These are phyloP conservation scores for Colletotrichum scovillei DNA, from an alignment of 2,329 filamentous ascomycete species.

Conservation along the genomic window DNA sequence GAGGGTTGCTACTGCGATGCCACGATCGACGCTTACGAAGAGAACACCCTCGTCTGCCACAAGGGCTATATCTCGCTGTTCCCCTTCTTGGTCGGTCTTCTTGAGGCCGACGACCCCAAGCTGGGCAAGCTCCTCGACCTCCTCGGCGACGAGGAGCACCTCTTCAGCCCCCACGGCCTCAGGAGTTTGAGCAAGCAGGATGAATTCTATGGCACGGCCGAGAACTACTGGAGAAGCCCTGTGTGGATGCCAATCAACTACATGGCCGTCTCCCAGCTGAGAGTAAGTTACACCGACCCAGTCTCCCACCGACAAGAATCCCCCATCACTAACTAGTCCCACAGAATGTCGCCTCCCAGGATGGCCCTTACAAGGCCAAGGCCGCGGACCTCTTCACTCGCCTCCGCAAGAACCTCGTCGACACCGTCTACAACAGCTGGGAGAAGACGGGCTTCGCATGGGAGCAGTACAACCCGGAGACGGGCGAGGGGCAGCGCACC, in stretches of 20 bases:
- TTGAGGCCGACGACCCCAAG: conserved; percentile 79
- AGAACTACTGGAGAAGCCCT: conserved; percentile 97
- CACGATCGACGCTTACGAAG: conserved; percentile 94
- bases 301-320: neutral
- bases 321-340: neutral
- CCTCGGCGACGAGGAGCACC: conserved; percentile 81
- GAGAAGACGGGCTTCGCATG: conserved; percentile 93
- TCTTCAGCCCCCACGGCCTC: conserved; percentile 93
- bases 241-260: conserved; percentile 99
- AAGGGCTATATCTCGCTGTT: conserved; percentile 96
- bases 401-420: conserved; percentile 85
- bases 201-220: conserved; percentile 85
- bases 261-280: conserved; percentile 80
- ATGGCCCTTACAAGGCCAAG: conserved; percentile 74
- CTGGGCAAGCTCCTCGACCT: conserved; percentile 81
- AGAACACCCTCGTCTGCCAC: conserved; percentile 90
- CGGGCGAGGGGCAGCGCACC: conserved; percentile 91
- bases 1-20: conserved; percentile 92
- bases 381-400: conserved; percentile 80
- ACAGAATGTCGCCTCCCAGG: conserved; percentile 72
- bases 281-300: conserved; percentile 64
- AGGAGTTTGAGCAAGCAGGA: conserved; percentile 88
- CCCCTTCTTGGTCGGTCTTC: conserved; percentile 87
- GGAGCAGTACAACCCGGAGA: conserved; percentile 98
- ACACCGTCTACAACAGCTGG: conserved; percentile 91